Evolutionary conservation across 495 filamentous ascomycete species (phyloP).

Genomic region (Penicillium bovifimosum): DNA sequence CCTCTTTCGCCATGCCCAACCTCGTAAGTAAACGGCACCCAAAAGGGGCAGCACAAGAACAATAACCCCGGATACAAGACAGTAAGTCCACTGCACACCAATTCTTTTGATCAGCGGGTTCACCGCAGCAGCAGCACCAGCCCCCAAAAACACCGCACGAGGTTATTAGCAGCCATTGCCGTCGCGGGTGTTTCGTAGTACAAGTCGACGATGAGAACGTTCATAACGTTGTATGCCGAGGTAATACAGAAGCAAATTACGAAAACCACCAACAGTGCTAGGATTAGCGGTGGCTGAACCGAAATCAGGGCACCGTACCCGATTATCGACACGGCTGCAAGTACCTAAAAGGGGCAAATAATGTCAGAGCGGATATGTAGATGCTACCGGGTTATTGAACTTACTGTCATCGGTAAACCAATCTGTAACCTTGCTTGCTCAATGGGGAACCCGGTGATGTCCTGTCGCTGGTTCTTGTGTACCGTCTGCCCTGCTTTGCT

Average conservation of each 20-base stretch:
- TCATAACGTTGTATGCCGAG: conserved; percentile 44
- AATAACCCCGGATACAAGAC: conserved; percentile 12
- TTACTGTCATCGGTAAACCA: conserved; percentile 30
- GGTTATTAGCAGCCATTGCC: conserved; percentile 64
- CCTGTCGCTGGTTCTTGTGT: conserved; percentile 36
- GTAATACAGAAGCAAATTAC: conserved; percentile 48
- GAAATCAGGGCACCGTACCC: conserved; percentile 14
- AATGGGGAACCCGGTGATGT: conserved; percentile 37
- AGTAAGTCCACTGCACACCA: conserved; percentile 18
- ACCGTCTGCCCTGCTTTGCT: conserved; percentile 26
- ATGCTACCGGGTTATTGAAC: neutral
- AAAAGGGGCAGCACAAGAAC: conserved; percentile 12
- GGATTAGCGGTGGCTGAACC: conserved; percentile 33
- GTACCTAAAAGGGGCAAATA: conserved; percentile 8
- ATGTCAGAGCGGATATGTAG: neutral
- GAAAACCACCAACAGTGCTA: conserved; percentile 49
- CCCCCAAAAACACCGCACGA: conserved; percentile 63
- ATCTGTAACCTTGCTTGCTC: conserved; percentile 40
- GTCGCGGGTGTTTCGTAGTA: conserved; percentile 55
- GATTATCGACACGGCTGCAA: conserved; percentile 12
- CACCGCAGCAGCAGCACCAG: conserved; percentile 53
- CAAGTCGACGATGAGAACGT: conserved; percentile 52
- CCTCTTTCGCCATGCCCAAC: conserved; percentile 13
- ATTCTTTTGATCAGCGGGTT: conserved; percentile 47
- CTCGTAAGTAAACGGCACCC: conserved; percentile 14